A percentile compares a stretch with the other conserved stretches of the same genome.
Evolutionary conservation across 2,329 filamentous ascomycete species (phyloP).

Genomic region (Alternaria ethzedia): DNA sequence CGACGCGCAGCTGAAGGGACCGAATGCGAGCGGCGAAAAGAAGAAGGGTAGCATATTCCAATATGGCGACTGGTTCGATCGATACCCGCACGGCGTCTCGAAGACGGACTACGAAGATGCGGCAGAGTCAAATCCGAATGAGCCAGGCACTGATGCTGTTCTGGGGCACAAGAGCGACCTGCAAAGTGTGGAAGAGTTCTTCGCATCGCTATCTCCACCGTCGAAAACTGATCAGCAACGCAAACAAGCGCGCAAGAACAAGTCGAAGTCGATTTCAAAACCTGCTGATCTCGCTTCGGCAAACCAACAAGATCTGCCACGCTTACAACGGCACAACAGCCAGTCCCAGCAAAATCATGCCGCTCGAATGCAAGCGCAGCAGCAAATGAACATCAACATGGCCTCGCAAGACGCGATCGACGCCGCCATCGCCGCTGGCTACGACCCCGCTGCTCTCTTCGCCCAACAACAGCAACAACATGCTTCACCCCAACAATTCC

Average conservation of each 20-base stretch:
- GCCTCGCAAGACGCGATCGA: constrained; percentile 39
- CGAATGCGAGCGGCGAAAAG: constrained; percentile 46
- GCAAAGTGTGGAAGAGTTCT: constrained; percentile 95
- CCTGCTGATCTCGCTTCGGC: constrained; percentile 22
- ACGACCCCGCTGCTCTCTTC: constrained; percentile 40
- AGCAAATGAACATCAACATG: constrained; percentile 39
- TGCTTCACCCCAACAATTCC: constrained; percentile 40
- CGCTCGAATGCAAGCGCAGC: constrained; percentile 37
- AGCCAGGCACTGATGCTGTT: constrained; percentile 84
- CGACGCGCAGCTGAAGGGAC: constrained; percentile 76
- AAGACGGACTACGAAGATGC: constrained; percentile 83
- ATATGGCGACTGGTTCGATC: constrained; percentile 97
- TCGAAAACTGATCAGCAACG: constrained; percentile 55
- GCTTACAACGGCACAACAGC: constrained; percentile 25
- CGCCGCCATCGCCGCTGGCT: constrained; percentile 32
- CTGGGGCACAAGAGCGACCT: constrained; percentile 87
- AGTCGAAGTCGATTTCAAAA: constrained; percentile 46
- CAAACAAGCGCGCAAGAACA: constrained; percentile 57
- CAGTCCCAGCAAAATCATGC: constrained; percentile 31
- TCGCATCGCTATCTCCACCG: constrained; percentile 76
- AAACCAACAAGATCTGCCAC: constrained; percentile 34
- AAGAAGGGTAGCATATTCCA: constrained; percentile 73
- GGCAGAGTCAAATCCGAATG: constrained; percentile 69
- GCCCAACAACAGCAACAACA: constrained; percentile 26
- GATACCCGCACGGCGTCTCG: constrained; percentile 90